Evolutionary conservation across 495 filamentous ascomycete species (phyloP).

Genomic region (Xylaria grammica): DNA sequence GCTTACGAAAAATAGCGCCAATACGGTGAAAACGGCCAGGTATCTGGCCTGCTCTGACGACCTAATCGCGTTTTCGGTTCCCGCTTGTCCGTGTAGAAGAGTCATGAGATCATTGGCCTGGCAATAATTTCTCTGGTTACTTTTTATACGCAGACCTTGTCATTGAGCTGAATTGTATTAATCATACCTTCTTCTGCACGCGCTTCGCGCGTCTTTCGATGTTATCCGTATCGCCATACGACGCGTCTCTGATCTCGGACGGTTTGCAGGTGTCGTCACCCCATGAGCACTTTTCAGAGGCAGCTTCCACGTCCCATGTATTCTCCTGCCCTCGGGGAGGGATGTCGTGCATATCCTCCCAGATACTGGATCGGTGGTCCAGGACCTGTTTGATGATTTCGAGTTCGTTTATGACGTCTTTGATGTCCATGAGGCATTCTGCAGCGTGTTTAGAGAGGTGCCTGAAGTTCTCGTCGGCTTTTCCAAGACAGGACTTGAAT

Average conservation of each 20-base stretch:
- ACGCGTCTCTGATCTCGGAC: not conserved
- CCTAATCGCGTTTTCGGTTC: not conserved
- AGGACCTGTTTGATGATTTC: not conserved
- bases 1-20: not conserved
- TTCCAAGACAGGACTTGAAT: not conserved
- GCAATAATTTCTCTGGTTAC: not conserved
- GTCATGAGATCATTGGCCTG: not conserved
- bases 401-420: not conserved
- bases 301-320: not conserved
- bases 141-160: not conserved
- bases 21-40: not conserved
- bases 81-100: not conserved
- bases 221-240: not conserved
- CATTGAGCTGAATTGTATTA: not conserved
- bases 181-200: not conserved
- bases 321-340: not conserved
- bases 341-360: not conserved
- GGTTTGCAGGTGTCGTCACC: not conserved
- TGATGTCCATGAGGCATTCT: not conserved
- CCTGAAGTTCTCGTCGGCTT: not conserved
- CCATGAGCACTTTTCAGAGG: not conserved
- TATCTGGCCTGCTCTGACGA: not conserved
- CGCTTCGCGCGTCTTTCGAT: not conserved
- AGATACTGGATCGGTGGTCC: not conserved
- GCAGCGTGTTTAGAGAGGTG: not conserved